These are phyloP conservation scores for Erigeron philadelphicus DNA, from an alignment of 140 eudicot genomes.

Conservation along the genomic window DNA sequence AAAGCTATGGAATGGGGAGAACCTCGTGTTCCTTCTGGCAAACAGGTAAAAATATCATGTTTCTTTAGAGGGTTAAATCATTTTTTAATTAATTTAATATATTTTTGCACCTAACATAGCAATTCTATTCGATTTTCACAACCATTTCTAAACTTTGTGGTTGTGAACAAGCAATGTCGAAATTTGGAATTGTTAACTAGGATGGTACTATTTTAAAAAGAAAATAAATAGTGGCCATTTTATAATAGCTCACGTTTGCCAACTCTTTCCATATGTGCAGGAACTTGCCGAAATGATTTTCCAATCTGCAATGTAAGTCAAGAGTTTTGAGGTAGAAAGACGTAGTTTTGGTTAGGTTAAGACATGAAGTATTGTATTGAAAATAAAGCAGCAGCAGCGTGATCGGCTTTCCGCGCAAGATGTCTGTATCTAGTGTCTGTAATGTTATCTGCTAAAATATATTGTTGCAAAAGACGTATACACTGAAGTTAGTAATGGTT, in stretches of 20 bases:
- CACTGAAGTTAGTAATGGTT: conserved; percentile 4
- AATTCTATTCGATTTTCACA: background rate
- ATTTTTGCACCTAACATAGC: background rate
- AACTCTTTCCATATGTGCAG: conserved; percentile 38
- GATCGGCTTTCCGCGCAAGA: conserved; percentile 3
- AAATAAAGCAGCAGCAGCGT: conserved; percentile 20
- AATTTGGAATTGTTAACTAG: background rate
- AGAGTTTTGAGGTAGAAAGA: conserved; percentile 17
- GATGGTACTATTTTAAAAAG: background rate
- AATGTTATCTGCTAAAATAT: background rate
- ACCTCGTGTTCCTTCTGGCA: conserved; percentile 82
- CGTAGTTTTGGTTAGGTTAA: conserved; percentile 16
- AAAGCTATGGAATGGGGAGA: conserved; percentile 92
- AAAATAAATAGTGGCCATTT: background rate
- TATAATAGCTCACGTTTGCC: background rate
- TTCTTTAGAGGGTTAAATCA: background rate
- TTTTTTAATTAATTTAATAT: background rate
- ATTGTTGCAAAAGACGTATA: conserved; percentile 7
- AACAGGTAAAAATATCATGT: conserved; percentile 47
- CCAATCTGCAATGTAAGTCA: conserved; percentile 61
- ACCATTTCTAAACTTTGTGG: background rate
- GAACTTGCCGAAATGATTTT: conserved; percentile 86
- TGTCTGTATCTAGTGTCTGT: background rate
- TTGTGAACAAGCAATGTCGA: background rate
- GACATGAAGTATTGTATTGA: conserved; percentile 19